Evolutionary conservation across 2,329 filamentous ascomycete species (phyloP).

Genomic region (Thielaviopsis populi): DNA sequence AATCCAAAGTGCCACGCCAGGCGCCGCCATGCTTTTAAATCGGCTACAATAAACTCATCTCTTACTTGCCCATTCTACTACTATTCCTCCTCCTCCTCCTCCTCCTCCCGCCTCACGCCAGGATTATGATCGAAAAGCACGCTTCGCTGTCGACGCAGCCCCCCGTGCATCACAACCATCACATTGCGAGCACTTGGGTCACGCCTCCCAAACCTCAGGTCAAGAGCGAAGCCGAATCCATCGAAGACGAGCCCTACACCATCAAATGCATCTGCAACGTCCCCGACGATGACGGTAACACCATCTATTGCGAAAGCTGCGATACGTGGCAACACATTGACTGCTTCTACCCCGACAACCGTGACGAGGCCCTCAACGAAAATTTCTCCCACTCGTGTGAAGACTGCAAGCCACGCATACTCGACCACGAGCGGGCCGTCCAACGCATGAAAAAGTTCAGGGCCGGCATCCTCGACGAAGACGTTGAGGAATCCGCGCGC

Average conservation of each 20-base stretch:
- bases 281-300: slow-evolving; percentile 90
- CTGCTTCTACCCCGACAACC: slow-evolving; percentile 74
- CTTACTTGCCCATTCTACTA: slow-evolving; percentile 25
- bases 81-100: slow-evolving; percentile 16
- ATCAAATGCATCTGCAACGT: slow-evolving; percentile 97
- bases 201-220: slow-evolving; percentile 27
- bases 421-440: slow-evolving; percentile 61
- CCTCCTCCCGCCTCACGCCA: slow-evolving; percentile 23
- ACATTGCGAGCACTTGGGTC: slow-evolving; percentile 27
- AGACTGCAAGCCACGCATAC: slow-evolving; percentile 64
- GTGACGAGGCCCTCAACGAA: slow-evolving; percentile 54
- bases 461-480: slow-evolving; percentile 41
- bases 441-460: slow-evolving; percentile 35
- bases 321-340: slow-evolving; percentile 97
- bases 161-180: slow-evolving; percentile 39
- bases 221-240: slow-evolving; percentile 16
- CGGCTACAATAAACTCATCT: slow-evolving; percentile 34
- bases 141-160: slow-evolving; percentile 39
- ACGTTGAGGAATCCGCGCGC: slow-evolving; percentile 30
- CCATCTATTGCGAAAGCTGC: slow-evolving; percentile 89
- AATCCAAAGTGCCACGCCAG: slow-evolving; percentile 20
- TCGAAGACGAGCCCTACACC: slow-evolving; percentile 69
- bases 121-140: slow-evolving; percentile 50
- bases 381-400: slow-evolving; percentile 72
- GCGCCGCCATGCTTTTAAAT: slow-evolving; percentile 46